phyloP scores from a whole-genome alignment of 306 rosid genomes.

The peach (Prunus persica) region Prunus_persica_NCBIv2 NC_034013.1:13462001-13462500 shows the following conservation, averaged over 20 bases:
- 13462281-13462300: constrained; percentile 87
- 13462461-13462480: constrained; percentile 74
- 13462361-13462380: background rate
- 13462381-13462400: constrained; percentile 9
- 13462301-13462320: constrained; percentile 72
- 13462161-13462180: background rate
- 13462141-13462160: background rate
- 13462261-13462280: constrained; percentile 48
- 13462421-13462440: constrained; percentile 64
- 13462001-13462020: constrained; percentile 31
- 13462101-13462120: background rate
- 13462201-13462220: background rate
- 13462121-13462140: background rate
- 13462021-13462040: constrained; percentile 47
- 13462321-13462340: constrained; percentile 69
- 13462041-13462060: constrained; percentile 20
- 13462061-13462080: background rate
- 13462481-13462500: constrained; percentile 45
- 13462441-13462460: constrained; percentile 84
- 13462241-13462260: background rate
- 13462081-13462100: too few relatives aligned
- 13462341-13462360: constrained; percentile 11
- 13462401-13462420: constrained; percentile 51
- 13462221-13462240: background rate
- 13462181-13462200: background rate